Evolutionary conservation across 805 yeast species (phyloP).

Genomic region (Teunomyces atbi): DNA sequence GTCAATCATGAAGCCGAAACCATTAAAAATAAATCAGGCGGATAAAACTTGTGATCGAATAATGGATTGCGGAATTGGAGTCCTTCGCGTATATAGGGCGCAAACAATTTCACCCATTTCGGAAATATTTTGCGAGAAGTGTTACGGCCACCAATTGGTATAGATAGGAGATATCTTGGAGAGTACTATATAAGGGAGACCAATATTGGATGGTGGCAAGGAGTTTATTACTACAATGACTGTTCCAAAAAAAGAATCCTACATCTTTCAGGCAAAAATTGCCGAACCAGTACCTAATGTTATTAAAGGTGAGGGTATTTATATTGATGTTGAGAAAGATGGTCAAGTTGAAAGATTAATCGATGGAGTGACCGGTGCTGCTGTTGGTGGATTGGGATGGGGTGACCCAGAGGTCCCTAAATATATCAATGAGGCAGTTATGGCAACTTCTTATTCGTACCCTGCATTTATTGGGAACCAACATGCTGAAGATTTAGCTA

Average conservation of each 20-base stretch:
- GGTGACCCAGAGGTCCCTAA: constrained; percentile 24
- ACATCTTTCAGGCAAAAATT: constrained; percentile 45
- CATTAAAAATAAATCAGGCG: too few relatives aligned
- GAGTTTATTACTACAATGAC: background rate
- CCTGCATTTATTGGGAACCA: constrained; percentile 23
- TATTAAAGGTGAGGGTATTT: constrained; percentile 42
- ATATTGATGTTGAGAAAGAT: constrained; percentile 18
- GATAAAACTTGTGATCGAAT: too few relatives aligned
- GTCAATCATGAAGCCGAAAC: background rate
- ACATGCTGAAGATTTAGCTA: constrained; percentile 24
- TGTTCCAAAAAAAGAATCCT: constrained; percentile 17
- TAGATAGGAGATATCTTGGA: background rate
- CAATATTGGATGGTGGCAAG: too few relatives aligned
- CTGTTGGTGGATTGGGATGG: constrained; percentile 35
- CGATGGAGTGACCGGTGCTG: constrained; percentile 32
- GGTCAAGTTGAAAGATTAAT: constrained; percentile 8
- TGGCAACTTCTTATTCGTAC: constrained; percentile 20
- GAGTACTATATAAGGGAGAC: background rate
- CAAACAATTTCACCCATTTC: background rate
- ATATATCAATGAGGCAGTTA: constrained; percentile 21
- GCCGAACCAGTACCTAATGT: constrained; percentile 37
- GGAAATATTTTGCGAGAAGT: background rate
- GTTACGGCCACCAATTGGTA: background rate
- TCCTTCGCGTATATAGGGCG: background rate
- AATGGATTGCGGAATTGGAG: too few relatives aligned